These are phyloP conservation scores for Colletotrichum tropicicola DNA, from an alignment of 2,329 filamentous ascomycete species.

Conservation along the genomic window DNA sequence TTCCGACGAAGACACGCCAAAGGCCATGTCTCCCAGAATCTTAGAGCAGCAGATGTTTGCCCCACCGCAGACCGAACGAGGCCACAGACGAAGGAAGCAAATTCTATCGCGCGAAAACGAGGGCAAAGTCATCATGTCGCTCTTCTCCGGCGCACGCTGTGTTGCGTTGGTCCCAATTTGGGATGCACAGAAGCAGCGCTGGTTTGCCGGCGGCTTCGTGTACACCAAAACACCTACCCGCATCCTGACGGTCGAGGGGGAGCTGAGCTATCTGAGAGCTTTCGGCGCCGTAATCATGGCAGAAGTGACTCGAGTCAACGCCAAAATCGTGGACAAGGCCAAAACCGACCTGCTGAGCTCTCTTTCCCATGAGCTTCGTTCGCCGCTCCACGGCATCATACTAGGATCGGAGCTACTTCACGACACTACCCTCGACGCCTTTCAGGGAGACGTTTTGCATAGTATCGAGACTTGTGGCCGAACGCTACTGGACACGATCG, in stretches of 20 bases:
- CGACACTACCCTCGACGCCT: slow-evolving; percentile 56
- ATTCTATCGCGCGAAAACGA: slow-evolving; percentile 35
- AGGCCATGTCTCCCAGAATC: background rate
- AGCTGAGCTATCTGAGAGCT: slow-evolving; percentile 59
- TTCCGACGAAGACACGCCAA: slow-evolving; percentile 32
- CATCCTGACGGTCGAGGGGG: slow-evolving; percentile 54
- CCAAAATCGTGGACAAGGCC: slow-evolving; percentile 49
- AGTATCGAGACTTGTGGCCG: slow-evolving; percentile 55
- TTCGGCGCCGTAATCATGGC: slow-evolving; percentile 65
- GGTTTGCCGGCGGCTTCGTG: slow-evolving; percentile 58
- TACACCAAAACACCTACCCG: slow-evolving; percentile 55
- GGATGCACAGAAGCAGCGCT: slow-evolving; percentile 54
- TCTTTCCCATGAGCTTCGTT: slow-evolving; percentile 69
- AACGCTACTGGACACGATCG: slow-evolving; percentile 57
- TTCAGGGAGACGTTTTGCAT: slow-evolving; percentile 51
- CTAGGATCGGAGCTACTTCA: slow-evolving; percentile 61
- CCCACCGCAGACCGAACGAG: background rate
- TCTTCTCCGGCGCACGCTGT: slow-evolving; percentile 54
- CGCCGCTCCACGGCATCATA: slow-evolving; percentile 68
- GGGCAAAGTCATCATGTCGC: slow-evolving; percentile 38
- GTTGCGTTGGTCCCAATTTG: slow-evolving; percentile 58
- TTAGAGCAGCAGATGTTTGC: background rate
- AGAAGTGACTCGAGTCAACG: slow-evolving; percentile 58
- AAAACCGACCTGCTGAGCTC: slow-evolving; percentile 68
- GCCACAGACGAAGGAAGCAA: background rate